phyloP scores from a whole-genome alignment of 2,329 filamentous ascomycete species.

The Fusarium nurragi region DNA sequence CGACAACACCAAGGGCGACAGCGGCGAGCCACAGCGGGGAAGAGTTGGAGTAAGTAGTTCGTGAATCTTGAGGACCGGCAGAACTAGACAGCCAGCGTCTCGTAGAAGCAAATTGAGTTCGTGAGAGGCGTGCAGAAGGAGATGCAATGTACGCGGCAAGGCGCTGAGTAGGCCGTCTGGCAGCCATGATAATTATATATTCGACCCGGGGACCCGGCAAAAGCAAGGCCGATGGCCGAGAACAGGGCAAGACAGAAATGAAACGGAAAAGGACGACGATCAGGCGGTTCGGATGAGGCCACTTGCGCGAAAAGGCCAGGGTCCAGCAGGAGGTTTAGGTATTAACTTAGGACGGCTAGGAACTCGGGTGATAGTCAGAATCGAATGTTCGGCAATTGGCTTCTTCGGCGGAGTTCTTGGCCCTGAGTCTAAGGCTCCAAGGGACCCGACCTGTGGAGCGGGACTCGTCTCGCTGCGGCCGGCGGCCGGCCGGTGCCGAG shows the following conservation, averaged over 20 bases:
- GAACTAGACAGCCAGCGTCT: constrained; percentile 44
- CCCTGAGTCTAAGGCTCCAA: background rate
- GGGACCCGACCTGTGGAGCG: constrained; percentile 9
- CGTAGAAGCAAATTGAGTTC: constrained; percentile 42
- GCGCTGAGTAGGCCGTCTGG: constrained; percentile 45
- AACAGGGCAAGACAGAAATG: constrained; percentile 14
- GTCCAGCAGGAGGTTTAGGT: constrained; percentile 16
- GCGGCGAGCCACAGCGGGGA: constrained; percentile 48
- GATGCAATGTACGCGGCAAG: constrained; percentile 45
- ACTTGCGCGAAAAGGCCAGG: constrained; percentile 33
- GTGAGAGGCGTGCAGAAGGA: constrained; percentile 37
- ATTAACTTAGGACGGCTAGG: constrained; percentile 38
- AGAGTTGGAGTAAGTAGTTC: constrained; percentile 29
- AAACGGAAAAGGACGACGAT: constrained; percentile 28
- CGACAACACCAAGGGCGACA: constrained; percentile 60
- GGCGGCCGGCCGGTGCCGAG: constrained; percentile 25
- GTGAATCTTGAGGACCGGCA: constrained; percentile 31
- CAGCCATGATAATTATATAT: constrained; percentile 49
- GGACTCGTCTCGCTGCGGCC: constrained; percentile 11
- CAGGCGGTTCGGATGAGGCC: constrained; percentile 44
- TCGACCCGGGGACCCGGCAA: constrained; percentile 15
- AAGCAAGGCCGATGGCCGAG: constrained; percentile 8
- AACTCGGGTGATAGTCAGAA: constrained; percentile 43
- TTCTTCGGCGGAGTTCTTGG: constrained; percentile 22
- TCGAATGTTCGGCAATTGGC: constrained; percentile 46